Conservation (phyloP, 495 filamentous ascomycete species). For the Penicillium subrubescens region DNA sequence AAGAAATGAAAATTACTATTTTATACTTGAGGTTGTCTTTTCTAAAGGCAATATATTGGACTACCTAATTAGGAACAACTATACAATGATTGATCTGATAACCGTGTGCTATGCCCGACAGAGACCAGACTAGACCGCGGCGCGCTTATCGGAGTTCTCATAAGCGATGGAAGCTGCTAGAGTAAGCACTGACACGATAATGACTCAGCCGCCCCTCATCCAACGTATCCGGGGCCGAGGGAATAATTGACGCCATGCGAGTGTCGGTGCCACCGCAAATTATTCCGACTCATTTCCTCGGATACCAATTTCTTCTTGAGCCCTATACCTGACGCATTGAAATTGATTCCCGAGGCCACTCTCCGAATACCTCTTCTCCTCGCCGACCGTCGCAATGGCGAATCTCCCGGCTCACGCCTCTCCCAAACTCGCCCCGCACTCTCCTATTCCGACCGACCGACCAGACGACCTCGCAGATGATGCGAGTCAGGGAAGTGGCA, state of each 20-base stretch:
- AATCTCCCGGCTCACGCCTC: conserved; percentile 55
- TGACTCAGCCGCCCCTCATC: conserved; percentile 28
- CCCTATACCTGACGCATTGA: conserved; percentile 1
- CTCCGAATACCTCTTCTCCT: conserved; percentile 10
- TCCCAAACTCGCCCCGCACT: conserved; percentile 51
- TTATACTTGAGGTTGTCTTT: neutral
- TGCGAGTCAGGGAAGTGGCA: conserved; percentile 25
- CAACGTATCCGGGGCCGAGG: conserved; percentile 18
- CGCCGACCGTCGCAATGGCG: conserved; percentile 42
- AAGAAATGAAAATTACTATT: conserved; percentile 7
- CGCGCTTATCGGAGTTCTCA: conserved; percentile 14
- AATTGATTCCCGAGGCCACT: neutral
- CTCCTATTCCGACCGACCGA: conserved; percentile 22
- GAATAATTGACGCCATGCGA: conserved; percentile 25
- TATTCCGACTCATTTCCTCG: neutral
- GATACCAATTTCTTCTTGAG: conserved; percentile 8
- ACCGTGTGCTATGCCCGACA: neutral
- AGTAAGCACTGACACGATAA: conserved; percentile 29
- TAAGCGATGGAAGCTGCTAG: conserved; percentile 28
- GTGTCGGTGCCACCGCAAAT: conserved; percentile 9
- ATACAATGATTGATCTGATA: neutral
- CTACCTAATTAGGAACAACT: neutral
- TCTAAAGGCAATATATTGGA: neutral
- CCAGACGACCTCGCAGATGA: conserved; percentile 24
- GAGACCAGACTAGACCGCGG: neutral